phyloP scores from a whole-genome alignment of 2,329 filamentous ascomycete genomes.

The Zasmidium citrigriseum region DNA sequence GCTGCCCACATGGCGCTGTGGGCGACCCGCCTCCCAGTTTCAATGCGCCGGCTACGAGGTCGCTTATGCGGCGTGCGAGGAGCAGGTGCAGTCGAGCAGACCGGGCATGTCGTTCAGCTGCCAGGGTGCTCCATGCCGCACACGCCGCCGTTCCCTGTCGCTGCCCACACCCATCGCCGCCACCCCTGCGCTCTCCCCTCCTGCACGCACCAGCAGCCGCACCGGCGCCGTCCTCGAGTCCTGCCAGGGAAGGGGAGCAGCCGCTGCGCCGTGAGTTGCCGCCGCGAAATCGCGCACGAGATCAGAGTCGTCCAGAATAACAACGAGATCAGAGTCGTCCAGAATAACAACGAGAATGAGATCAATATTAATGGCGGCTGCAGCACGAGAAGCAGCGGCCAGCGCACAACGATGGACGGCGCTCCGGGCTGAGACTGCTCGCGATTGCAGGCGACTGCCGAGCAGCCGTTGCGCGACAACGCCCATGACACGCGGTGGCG shows the following conservation, averaged over 20 bases:
- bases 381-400: conserved; percentile 1
- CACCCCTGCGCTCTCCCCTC: background rate
- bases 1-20: background rate
- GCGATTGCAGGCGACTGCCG: background rate
- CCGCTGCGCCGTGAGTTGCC: background rate
- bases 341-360: no score
- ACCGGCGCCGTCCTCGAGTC: background rate
- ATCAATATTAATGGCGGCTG: background rate
- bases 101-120: conserved; percentile 5
- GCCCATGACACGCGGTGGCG: conserved; percentile 9
- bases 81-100: conserved; percentile 5
- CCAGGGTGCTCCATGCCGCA: conserved; percentile 8
- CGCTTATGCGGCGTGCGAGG: conserved; percentile 7
- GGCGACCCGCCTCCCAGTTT: conserved; percentile 19
- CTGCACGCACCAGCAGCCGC: conserved; percentile 1
- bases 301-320: no score
- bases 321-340: no score
- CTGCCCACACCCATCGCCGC: background rate
- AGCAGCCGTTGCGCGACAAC: conserved; percentile 4
- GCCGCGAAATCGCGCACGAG: no score
- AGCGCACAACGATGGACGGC: background rate
- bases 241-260: background rate
- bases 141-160: background rate
- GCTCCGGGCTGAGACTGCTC: background rate
- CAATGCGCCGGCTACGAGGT: conserved; percentile 7